These are phyloP conservation scores for Moesziomyces sp. DNA, from an alignment of 1,284 basidiomycete genomes.

Conservation along the genomic window DNA sequence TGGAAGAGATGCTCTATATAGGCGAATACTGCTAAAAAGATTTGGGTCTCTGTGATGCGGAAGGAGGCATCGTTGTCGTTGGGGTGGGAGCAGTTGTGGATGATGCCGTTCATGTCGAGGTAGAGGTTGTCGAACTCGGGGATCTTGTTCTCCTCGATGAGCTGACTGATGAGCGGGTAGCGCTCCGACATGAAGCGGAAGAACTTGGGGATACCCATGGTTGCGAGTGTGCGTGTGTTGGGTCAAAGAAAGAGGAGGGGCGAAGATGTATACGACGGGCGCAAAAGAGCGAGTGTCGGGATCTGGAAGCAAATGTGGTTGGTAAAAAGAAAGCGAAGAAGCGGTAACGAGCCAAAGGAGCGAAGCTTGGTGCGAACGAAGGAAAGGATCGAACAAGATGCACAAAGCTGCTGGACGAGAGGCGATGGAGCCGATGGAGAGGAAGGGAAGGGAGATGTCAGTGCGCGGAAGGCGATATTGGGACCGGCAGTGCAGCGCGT, in stretches of 20 bases:
- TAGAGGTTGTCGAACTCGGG: slow-evolving; percentile 89
- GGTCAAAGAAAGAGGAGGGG: no score
- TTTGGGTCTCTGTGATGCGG: slow-evolving; percentile 89
- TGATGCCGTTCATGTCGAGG: slow-evolving; percentile 98
- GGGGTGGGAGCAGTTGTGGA: slow-evolving; percentile 81
- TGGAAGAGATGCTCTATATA: slow-evolving; percentile 97
- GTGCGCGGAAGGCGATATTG: no score
- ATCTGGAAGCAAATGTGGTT: slow-evolving; percentile 31
- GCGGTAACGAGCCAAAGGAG: slow-evolving; percentile 16
- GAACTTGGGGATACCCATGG: slow-evolving; percentile 70
- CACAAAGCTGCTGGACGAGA: slow-evolving; percentile 37
- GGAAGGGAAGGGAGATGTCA: background rate
- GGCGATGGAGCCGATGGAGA: slow-evolving; percentile 38
- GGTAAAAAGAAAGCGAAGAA: slow-evolving; percentile 9
- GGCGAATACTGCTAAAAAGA: slow-evolving; percentile 94
- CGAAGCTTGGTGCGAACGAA: slow-evolving; percentile 11
- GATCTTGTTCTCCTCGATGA: slow-evolving; percentile 96
- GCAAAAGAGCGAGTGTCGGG: slow-evolving; percentile 4
- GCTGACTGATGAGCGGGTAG: slow-evolving; percentile 96
- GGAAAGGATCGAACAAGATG: slow-evolving; percentile 12
- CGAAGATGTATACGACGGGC: background rate
- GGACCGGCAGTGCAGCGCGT: no score
- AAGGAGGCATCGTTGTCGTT: slow-evolving; percentile 96
- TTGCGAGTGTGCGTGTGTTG: slow-evolving; percentile 4
- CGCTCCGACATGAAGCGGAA: slow-evolving; percentile 80